phyloP scores from a whole-genome alignment of 108 stramenopile genomes.

The Halocafeteria seosinensis region DNA sequence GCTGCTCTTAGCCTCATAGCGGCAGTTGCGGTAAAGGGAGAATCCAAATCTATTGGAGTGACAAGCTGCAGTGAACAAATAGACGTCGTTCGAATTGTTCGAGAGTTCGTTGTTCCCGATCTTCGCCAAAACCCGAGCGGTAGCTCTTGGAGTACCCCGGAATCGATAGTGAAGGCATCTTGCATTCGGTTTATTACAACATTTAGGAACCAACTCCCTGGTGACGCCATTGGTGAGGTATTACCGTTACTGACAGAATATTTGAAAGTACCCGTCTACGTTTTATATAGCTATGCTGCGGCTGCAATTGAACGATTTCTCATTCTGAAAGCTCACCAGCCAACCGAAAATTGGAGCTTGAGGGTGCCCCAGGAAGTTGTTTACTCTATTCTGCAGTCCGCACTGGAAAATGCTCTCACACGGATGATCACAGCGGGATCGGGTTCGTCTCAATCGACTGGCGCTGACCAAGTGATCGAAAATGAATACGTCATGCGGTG shows the following conservation, averaged over 20 bases:
- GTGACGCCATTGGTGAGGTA: not conserved
- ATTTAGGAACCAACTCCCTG: constrained; percentile 72
- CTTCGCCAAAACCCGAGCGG: constrained; percentile 45
- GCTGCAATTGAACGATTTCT: constrained; percentile 23
- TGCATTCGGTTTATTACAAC: constrained; percentile 71
- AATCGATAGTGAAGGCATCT: constrained; percentile 64
- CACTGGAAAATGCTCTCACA: too few species aligned
- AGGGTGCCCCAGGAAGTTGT: too few species aligned
- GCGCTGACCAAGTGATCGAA: constrained; percentile 59
- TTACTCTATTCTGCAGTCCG: too few species aligned
- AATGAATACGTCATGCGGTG: constrained; percentile 96
- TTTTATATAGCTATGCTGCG: constrained; percentile 33
- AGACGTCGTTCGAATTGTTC: constrained; percentile 69
- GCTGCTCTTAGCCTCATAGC: constrained; percentile 80
- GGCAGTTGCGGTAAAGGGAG: constrained; percentile 61
- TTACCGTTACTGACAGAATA: not conserved
- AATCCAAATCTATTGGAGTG: constrained; percentile 58
- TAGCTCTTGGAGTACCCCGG: not conserved
- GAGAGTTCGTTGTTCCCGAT: constrained; percentile 55
- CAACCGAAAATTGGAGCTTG: too few species aligned
- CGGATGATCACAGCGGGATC: too few species aligned
- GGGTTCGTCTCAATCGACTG: too few species aligned
- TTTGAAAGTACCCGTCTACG: not conserved
- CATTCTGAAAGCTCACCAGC: too few species aligned
- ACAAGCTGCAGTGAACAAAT: constrained; percentile 58